Evolutionary conservation across 1,139 yeast genomes (phyloP), one percentile per base, ranked within the genome.

Genomic region (Komagataea norvegica): DNA sequence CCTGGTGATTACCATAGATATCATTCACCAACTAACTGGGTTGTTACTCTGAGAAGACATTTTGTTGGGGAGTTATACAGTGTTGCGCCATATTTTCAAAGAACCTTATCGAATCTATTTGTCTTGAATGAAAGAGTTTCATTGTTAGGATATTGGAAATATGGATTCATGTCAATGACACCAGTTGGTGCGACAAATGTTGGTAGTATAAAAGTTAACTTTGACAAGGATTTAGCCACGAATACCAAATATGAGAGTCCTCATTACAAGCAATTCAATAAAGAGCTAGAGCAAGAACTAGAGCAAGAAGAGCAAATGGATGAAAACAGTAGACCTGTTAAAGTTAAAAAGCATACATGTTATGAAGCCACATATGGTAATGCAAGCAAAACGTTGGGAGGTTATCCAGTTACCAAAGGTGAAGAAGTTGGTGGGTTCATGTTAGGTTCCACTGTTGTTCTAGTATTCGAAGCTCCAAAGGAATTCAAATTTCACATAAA

Each of bases 111-210:
- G 43, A 93, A 94, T 27, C 71, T 93, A 47, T 91, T 93, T 58
- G 88, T 89, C 7, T 68, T 93, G 51, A 93, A 93, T 59, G 99
- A 93, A 64, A 74, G 99, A 52, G 98, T 93, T 8, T 95, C 97
- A 0, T 67, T 93, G 35, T 72, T 93, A 44, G 99, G 99, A 3
- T 80, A 86, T 54, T 93, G 98, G 97, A 85, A 85, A 57, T 75
- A 91, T 60, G 99, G 99, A 0, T 93, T 93, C 57, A 91, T 91
- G 65, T 83, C 95, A 46, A 93, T 93, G 99, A 89, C 95, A 3
- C 97, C 98, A 0, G 98, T 93, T 9, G 99, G 99, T 19, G 99
- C 99, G 21, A 93, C 98, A 6, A 93, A 93, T 60, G 99, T 93
- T 27, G 99, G 99, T 15, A 83, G 95, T 53, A 91, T 93, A 49